phyloP scores from a whole-genome alignment of 129 eudicot species.

The Flaveria bidentis region DNA sequence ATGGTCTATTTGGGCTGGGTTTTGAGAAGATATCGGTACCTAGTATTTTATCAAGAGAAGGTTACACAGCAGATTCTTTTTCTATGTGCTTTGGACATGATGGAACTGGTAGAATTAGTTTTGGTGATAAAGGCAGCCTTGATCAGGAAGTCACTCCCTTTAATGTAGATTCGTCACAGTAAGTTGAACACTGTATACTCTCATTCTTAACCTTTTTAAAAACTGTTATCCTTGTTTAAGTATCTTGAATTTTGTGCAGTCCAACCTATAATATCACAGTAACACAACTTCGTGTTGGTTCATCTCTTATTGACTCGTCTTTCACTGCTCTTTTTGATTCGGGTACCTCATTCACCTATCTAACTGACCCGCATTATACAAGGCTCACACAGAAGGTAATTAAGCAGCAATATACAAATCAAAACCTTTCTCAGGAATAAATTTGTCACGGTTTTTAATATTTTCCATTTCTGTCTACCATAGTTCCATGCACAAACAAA shows the following conservation, averaged over 20 bases:
- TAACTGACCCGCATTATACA: slow-evolving; percentile 61
- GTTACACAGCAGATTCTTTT: slow-evolving; percentile 76
- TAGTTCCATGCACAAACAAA: slow-evolving; percentile 72
- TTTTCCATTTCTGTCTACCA: slow-evolving; percentile 10
- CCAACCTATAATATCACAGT: slow-evolving; percentile 74
- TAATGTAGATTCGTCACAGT: slow-evolving; percentile 64
- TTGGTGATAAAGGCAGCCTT: slow-evolving; percentile 88
- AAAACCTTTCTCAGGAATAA: background rate
- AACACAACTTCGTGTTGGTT: slow-evolving; percentile 71
- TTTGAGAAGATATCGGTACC: slow-evolving; percentile 90
- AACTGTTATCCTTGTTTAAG: background rate
- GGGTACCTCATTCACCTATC: slow-evolving; percentile 87
- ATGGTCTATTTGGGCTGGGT: slow-evolving; percentile 89
- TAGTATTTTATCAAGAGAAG: slow-evolving; percentile 67
- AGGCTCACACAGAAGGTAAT: slow-evolving; percentile 72
- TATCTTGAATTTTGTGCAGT: slow-evolving; percentile 40
- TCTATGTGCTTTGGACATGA: slow-evolving; percentile 95
- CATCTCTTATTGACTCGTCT: slow-evolving; percentile 52
- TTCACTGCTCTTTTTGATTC: slow-evolving; percentile 89
- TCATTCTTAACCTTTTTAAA: background rate
- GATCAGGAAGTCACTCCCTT: slow-evolving; percentile 89
- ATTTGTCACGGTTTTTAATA: background rate
- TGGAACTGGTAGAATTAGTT: slow-evolving; percentile 82
- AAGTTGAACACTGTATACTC: slow-evolving; percentile 43
- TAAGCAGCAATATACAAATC: slow-evolving; percentile 31